Evolutionary conservation across 83 land plant species (phyloP), one percentile per base, ranked within the genome.

Genomic region (Isoetes engelmannii): DNA sequence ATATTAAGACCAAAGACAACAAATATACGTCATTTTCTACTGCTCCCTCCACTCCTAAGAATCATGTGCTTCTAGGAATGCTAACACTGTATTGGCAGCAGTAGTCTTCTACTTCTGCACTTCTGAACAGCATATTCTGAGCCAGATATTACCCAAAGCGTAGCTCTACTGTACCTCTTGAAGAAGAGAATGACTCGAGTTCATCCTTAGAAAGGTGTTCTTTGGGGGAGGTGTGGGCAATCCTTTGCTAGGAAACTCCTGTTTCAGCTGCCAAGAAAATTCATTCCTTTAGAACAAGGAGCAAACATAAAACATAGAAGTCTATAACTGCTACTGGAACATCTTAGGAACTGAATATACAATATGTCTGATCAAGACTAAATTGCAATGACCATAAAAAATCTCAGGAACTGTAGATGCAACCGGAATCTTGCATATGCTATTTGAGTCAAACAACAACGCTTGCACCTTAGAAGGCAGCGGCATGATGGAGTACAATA

Each of bases 141-240:
- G 1, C 37, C 37, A 28, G 37, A 28, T 28, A 28, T 28, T 28
- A 28, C 37, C 37, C 37, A 28, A 28, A 28, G 37, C 37, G 0
- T 28, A 28, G 37, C 37, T 28, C 37, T 28, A 28, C 37, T 28
- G 51, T 68, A 92, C 98, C 92, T 93, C 92, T 80, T 89, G 89
- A 44, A 89, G 79, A 42, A 87, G 80, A 15, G 80, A 49, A 45
- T 84, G 77, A 69, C 76, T 89, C 7, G 86, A 80, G 68, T 87
- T 93, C 50, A 89, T 83, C 65, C 95, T 80, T 80, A 84, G 63
- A 42, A 93, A 75, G 48, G 84, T 72, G 65, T 88, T 87, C 79
- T 89, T 93, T 43, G 98, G 89, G 7, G 98, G 98, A 53, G 87
- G 77, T 68, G 86, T 72, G n/a, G 98, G 98, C 42, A 87, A 41